phyloP scores from a whole-genome alignment of 768 basidiomycete genomes.

The Tylopilus plumbeoviolaceoides region DNA sequence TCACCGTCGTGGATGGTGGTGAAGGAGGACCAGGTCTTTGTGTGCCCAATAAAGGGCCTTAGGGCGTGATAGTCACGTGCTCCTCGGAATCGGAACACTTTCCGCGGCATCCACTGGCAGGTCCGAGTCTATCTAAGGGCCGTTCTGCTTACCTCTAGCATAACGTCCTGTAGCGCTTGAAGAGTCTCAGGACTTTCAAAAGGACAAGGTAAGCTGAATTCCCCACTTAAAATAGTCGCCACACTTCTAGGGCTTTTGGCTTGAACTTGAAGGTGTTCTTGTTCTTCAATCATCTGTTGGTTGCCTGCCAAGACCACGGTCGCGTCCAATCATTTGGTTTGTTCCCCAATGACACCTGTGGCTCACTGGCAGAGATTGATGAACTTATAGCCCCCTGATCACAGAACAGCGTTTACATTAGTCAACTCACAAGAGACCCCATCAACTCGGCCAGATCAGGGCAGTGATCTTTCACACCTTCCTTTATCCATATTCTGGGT shows the following conservation, averaged over 20 bases:
- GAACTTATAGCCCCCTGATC: not conserved
- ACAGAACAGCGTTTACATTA: not conserved
- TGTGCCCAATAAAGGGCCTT: constrained; percentile 11
- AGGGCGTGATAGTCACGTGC: constrained; percentile 14
- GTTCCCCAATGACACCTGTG: not conserved
- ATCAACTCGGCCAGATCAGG: not conserved
- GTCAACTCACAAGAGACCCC: not conserved
- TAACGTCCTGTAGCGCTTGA: not conserved
- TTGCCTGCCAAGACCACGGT: not conserved
- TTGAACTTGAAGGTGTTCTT: not conserved
- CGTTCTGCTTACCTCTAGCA: not conserved
- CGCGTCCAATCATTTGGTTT: not conserved
- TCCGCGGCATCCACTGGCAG: too few species aligned
- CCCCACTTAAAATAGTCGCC: not conserved
- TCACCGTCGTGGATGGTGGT: constrained; percentile 12
- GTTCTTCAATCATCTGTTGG: not conserved
- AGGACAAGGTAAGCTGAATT: not conserved
- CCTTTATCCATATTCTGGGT: not conserved
- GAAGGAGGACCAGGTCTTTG: constrained; percentile 3
- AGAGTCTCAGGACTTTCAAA: not conserved
- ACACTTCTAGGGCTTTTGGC: not conserved
- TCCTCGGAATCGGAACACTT: not conserved
- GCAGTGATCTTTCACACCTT: not conserved
- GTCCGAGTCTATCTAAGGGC: too few species aligned
- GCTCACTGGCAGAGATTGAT: not conserved